A percentile compares a stretch with the other conserved stretches of the same genome.
phyloP scores from a whole-genome alignment of 495 filamentous ascomycete genomes.

The Thermothielavioides terrestris region DNA sequence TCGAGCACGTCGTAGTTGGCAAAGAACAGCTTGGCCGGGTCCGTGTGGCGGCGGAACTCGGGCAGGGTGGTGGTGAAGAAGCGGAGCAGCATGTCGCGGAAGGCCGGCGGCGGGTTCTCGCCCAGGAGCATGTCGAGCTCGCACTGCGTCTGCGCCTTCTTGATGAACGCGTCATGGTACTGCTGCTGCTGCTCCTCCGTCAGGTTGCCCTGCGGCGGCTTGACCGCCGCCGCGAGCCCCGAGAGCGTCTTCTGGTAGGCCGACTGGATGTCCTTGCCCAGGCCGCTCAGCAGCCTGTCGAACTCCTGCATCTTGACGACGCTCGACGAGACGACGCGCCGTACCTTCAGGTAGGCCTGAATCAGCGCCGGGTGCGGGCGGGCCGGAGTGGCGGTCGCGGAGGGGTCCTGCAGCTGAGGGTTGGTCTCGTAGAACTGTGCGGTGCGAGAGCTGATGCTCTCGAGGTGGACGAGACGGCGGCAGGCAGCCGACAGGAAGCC shows the following conservation, averaged over 20 bases:
- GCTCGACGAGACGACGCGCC: slow-evolving; percentile 29
- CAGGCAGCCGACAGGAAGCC: slow-evolving; percentile 61
- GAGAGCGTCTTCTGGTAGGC: slow-evolving; percentile 36
- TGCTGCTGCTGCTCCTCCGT: slow-evolving; percentile 25
- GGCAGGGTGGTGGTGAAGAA: slow-evolving; percentile 38
- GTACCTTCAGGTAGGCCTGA: slow-evolving; percentile 42
- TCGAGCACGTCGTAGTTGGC: slow-evolving; percentile 42
- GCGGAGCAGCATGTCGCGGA: slow-evolving; percentile 39
- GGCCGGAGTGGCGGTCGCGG: slow-evolving; percentile 13
- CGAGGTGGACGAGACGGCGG: slow-evolving; percentile 48
- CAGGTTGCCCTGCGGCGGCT: slow-evolving; percentile 15
- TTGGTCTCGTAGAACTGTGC: slow-evolving; percentile 32
- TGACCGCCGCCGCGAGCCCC: slow-evolving; percentile 21
- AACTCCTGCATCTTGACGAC: slow-evolving; percentile 41
- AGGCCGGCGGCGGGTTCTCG: slow-evolving; percentile 35
- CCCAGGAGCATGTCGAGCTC: slow-evolving; percentile 45
- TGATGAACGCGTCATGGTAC: slow-evolving; percentile 30
- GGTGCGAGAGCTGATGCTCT: slow-evolving; percentile 30
- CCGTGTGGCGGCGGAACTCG: slow-evolving; percentile 31
- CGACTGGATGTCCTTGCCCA: slow-evolving; percentile 38
- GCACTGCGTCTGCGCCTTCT: slow-evolving; percentile 27
- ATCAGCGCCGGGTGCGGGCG: slow-evolving; percentile 28
- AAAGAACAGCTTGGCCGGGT: slow-evolving; percentile 43
- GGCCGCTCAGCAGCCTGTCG: slow-evolving; percentile 36
- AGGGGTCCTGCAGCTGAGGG: slow-evolving; percentile 12